Conservation (phyloP, 2,329 filamentous ascomycete species). For the Davidsoniella neocaledoniae region DNA sequence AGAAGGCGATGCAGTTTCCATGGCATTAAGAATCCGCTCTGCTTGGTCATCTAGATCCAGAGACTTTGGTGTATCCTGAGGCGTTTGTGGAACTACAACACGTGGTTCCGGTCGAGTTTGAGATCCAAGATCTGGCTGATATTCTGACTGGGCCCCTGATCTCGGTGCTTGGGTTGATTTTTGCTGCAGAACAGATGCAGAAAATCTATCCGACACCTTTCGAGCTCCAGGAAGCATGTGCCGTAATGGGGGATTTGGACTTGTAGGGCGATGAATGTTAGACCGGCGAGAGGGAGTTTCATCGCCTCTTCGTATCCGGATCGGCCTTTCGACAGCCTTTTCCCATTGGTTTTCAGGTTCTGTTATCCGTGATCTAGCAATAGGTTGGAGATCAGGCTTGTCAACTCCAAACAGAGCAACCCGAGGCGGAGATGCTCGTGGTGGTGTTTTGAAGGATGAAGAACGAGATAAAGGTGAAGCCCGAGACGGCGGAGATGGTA, state of each 20-base stretch:
- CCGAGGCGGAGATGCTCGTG: slow-evolving; percentile 1
- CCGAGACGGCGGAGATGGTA: slow-evolving; percentile 4
- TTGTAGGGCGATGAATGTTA: not conserved
- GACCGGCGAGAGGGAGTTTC: slow-evolving; percentile 6
- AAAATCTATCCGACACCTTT: too few species aligned
- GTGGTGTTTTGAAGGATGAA: not conserved
- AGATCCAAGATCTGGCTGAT: too few species aligned
- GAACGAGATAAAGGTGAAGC: not conserved
- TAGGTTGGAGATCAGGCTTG: not conserved
- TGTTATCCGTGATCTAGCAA: not conserved
- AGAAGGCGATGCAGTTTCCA: slow-evolving; percentile 39
- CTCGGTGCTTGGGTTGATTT: too few species aligned
- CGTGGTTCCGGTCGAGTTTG: too few species aligned
- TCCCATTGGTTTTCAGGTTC: slow-evolving; percentile 3
- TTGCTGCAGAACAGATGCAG: not conserved
- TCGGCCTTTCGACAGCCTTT: slow-evolving; percentile 5
- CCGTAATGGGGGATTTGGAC: slow-evolving; percentile 5
- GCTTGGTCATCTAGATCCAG: slow-evolving; percentile 30
- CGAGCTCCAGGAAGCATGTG: too few species aligned
- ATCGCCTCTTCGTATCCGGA: slow-evolving; percentile 9
- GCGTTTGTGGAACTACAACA: not conserved
- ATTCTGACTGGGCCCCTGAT: too few species aligned
- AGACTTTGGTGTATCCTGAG: slow-evolving; percentile 15
- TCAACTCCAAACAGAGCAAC: slow-evolving; percentile 1
- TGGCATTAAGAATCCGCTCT: slow-evolving; percentile 38